Conservation (phyloP, 2,329 filamentous ascomycete species). For the Phyllachora maydis region DNA sequence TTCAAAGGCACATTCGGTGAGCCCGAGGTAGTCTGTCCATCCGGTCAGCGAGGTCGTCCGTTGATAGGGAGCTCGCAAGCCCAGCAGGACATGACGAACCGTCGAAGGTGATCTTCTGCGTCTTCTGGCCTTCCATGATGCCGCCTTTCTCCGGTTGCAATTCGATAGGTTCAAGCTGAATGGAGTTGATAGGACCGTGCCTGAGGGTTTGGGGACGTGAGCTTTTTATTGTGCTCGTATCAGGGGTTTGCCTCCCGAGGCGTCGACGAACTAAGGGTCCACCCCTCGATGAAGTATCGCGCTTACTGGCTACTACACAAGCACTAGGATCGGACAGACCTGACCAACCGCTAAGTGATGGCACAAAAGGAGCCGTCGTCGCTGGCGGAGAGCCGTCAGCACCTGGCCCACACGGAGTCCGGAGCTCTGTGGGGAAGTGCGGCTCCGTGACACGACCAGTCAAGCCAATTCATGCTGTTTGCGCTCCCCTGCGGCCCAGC, state of each 20-base stretch:
- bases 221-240: background rate
- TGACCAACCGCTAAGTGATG: background rate
- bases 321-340: background rate
- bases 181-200: background rate
- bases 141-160: background rate
- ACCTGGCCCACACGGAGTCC: background rate
- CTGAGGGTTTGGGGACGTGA: background rate
- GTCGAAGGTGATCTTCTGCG: conserved; percentile 8
- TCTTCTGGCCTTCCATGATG: conserved; percentile 4
- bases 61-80: no score
- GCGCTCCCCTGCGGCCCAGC: background rate
- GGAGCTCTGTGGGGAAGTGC: conserved; percentile 1
- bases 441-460: background rate
- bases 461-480: background rate
- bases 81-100: no score
- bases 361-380: no score
- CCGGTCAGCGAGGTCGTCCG: conserved; percentile 34
- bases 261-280: background rate
- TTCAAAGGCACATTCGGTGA: conserved; percentile 28
- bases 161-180: background rate
- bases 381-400: no score
- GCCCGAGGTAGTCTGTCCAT: conserved; percentile 23
- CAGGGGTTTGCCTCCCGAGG: background rate
- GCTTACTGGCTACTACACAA: background rate
- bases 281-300: background rate